A percentile compares a stretch with the other conserved stretches of the same genome.
phyloP scores from a whole-genome alignment of 345 rosid genomes.

The Carallia brachiata region DNA sequence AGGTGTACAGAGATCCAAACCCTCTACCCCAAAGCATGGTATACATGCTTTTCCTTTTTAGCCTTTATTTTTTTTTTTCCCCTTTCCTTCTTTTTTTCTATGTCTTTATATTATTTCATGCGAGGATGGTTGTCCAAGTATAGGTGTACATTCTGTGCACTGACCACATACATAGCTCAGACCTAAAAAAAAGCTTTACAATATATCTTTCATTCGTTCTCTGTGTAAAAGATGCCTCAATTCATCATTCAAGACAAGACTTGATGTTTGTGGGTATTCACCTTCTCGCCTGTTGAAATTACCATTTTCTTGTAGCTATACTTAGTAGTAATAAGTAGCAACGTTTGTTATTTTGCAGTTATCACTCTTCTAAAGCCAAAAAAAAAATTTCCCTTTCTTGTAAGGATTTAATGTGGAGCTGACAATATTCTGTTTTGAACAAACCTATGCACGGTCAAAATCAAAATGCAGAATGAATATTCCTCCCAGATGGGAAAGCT shows the following conservation, averaged over 20 bases:
- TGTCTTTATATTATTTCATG: background rate
- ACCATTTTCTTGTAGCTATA: background rate
- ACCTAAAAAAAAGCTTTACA: constrained; percentile 22
- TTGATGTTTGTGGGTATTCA: background rate
- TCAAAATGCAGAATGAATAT: constrained; percentile 32
- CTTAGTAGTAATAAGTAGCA: no score
- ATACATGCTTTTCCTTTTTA: background rate
- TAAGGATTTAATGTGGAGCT: constrained; percentile 2
- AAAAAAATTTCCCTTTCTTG: no score
- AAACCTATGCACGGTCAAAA: constrained; percentile 9
- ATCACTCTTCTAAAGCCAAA: no score
- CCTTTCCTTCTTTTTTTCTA: background rate
- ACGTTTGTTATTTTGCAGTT: no score
- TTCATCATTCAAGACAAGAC: background rate
- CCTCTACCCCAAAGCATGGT: constrained; percentile 62
- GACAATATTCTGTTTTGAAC: constrained; percentile 16
- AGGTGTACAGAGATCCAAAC: constrained; percentile 58
- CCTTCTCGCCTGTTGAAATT: background rate
- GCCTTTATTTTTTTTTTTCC: no score
- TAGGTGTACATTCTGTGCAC: background rate
- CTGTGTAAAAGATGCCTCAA: background rate
- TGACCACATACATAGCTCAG: constrained; percentile 18
- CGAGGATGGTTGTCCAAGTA: background rate
- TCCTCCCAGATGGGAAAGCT: constrained; percentile 30
- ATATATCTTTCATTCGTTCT: background rate